Evolutionary conservation across 371 early-diverging fungal species (phyloP), one percentile per base, ranked within the genome.

Genomic region (Mortierella polycephala): DNA sequence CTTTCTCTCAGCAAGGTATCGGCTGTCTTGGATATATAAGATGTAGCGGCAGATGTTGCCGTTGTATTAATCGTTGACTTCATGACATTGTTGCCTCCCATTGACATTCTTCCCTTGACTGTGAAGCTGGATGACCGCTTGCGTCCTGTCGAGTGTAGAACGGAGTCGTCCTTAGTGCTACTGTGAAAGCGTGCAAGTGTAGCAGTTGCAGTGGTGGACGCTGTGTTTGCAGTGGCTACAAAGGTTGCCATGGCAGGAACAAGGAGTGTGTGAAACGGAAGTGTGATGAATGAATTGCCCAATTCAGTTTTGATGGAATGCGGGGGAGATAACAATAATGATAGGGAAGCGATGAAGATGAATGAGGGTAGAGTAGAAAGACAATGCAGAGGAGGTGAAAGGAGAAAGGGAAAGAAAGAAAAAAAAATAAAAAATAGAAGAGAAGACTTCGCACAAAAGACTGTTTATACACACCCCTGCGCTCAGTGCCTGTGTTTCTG

Each of bases 71-170:
- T 18, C 51, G 40, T 14, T 61, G n/a, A 30, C 30, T 30, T 30
- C 30, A 2, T 1, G 4, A 4, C 4, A 30, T 30, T 30, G 4
- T 30, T 30, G 1, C 30, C 30, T 30, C 30, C 30, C 30, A 30
- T 30, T 30, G 40, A 53, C 13, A 39, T 5, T 1, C 18, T n/a
- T 16, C 44, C 56, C 51, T 21, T 62, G 53, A 10, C 14, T 18
- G 67, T 67, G 13, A 77, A 57, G 46, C 72, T 71, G 37, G 77
- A 77, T 7, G 77, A 77, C 8, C 77, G 77, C 53, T 71, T 71
- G 5, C 77, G 57, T 21, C 62, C 65, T 2, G 64, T 46, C 4
- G 68, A 57, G 23, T 11, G 51, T 20, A 55, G n/a, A n/a, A 40
- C 0, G 20, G 52, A 45, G 41, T 60, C 55, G 45, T 64, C 37